Percentiles rank a stretch among this genome's conserved stretches.
These are phyloP conservation scores for Gentiana straminea DNA, from an alignment of 257 asterid species.

Conservation along the genomic window DNA sequence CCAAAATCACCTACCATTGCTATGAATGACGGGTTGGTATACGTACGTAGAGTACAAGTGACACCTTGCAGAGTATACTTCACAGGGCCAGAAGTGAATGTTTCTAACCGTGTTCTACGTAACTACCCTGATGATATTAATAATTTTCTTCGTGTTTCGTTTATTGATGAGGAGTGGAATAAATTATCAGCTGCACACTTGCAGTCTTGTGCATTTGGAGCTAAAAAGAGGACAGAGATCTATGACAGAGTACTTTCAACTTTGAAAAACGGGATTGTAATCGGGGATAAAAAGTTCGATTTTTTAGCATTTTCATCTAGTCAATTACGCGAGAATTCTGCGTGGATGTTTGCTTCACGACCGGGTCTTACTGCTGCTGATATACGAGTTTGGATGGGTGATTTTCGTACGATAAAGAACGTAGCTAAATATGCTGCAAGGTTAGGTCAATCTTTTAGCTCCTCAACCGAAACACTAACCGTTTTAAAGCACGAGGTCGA, in stretches of 20 bases:
- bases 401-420: slow-evolving; percentile 51
- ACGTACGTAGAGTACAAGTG: slow-evolving; percentile 72
- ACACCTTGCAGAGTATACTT: slow-evolving; percentile 83
- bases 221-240: slow-evolving; percentile 35
- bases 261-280: slow-evolving; percentile 48
- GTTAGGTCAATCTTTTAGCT: slow-evolving; percentile 94
- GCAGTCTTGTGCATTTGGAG: slow-evolving; percentile 21
- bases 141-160: slow-evolving; percentile 81
- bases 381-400: slow-evolving; percentile 83
- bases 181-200: slow-evolving; percentile 58
- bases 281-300: slow-evolving; percentile 64
- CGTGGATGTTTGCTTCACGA: slow-evolving; percentile 88
- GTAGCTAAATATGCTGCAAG: slow-evolving; percentile 95
- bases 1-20: slow-evolving; percentile 55
- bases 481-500: slow-evolving; percentile 41
- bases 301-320: slow-evolving; percentile 95
- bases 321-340: slow-evolving; percentile 73
- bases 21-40: slow-evolving; percentile 67
- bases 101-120: slow-evolving; percentile 80
- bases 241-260: slow-evolving; percentile 56
- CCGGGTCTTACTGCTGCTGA: slow-evolving; percentile 29
- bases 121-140: slow-evolving; percentile 36
- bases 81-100: slow-evolving; percentile 71
- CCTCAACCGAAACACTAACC: slow-evolving; percentile 65
- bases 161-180: slow-evolving; percentile 83